Base-by-base conservation (phyloP, 805 yeast species). In the Lipomyces orientalis region DNA sequence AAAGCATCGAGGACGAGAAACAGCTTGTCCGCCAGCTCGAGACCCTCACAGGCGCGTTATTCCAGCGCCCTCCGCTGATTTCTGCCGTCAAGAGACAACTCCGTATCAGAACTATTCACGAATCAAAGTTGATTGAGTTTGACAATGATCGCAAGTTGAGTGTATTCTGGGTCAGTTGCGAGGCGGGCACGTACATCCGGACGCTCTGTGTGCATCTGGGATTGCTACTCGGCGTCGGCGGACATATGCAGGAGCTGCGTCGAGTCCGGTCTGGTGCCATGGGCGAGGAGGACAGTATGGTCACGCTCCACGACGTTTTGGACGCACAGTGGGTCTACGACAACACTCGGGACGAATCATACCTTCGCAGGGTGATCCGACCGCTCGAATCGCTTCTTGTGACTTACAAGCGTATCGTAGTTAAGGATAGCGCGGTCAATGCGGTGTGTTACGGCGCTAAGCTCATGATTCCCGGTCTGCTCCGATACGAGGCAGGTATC, bases 171-270 rank as follows among this genome's bases (percentile, higher is more conserved):
- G 99, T 98, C 68, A 90, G 97, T 54, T 95, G 99, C 86, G 99
- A 95, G 85, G 99, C 99, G 70, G 99, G 99, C 83, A 95, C 99
- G 69, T 95, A 95, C 83, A 95, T 95, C 97, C 90, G 99, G 87
- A 95, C 99, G 61, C 84, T 95, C 76, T 95, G 99, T 89, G 99
- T 95, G 66, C 99, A 95, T 82, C 84, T 95, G 77, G 99, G 99
- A 83, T 93, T 95, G 97, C 85, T 95, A 68, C 85, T 95, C 73
- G 98, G 98, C 76, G 98, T 93, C 74, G 99, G 99, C 80, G 99
- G 98, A 75, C 99, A 95, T 84, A 95, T 95, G 99, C 99, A 95
- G 86, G 99, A 95, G 83, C 89, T 95, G 76, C 92, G 99, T 84
- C 93, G 99, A 86, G 99, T 95, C 71, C 89, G 99, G 83, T 91